phyloP scores from a whole-genome alignment of 371 early-diverging fungal genomes.

The Mortierella sp. region DNA sequence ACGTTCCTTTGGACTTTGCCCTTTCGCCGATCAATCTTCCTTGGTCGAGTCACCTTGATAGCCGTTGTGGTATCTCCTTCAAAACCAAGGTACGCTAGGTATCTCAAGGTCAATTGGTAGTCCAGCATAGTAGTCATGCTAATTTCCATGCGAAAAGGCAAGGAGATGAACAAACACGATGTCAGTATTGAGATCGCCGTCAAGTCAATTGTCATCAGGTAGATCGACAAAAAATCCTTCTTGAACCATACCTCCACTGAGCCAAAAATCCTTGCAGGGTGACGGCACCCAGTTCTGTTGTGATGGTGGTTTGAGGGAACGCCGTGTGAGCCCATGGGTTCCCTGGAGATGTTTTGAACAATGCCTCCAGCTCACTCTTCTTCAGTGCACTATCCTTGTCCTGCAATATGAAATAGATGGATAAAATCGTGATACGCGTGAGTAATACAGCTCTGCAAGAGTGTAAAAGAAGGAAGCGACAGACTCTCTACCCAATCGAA shows the following conservation, averaged over 20 bases:
- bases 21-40: constrained; percentile 80
- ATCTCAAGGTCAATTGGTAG: constrained; percentile 87
- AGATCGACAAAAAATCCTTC: background rate
- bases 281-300: constrained; percentile 89
- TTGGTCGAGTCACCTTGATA: constrained; percentile 74
- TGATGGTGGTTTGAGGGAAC: constrained; percentile 93
- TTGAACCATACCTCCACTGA: constrained; percentile 87
- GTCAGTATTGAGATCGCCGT: background rate
- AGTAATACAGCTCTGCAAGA: background rate
- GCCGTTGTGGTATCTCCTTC: constrained; percentile 84
- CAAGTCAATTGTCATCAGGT: background rate
- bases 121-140: constrained; percentile 96
- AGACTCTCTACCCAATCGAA: background rate
- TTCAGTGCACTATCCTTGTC: constrained; percentile 97
- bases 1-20: constrained; percentile 90
- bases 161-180: background rate
- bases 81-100: constrained; percentile 96
- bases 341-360: constrained; percentile 91
- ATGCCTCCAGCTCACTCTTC: constrained; percentile 82
- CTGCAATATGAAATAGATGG: constrained; percentile 41
- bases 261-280: constrained; percentile 97
- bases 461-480: background rate
- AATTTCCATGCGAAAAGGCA: background rate
- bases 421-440: background rate
- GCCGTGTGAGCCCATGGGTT: constrained; percentile 90